phyloP scores from a whole-genome alignment of 2,329 filamentous ascomycete genomes.

The Madurella fahalii region DNA sequence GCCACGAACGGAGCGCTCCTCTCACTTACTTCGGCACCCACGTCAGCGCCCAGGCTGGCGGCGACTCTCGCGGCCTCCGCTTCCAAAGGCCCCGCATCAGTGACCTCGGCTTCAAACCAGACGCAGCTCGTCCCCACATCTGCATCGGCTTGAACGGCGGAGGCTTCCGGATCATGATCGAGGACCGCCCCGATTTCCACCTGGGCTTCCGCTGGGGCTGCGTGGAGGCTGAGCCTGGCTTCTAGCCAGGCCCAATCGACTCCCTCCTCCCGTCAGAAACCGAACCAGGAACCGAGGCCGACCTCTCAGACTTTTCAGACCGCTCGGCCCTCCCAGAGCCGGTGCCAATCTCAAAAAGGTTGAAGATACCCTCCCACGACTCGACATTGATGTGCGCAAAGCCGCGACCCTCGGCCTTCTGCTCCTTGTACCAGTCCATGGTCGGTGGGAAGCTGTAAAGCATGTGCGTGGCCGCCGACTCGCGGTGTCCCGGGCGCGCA shows the following conservation, averaged over 20 bases:
- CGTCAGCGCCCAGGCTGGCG: too few species aligned
- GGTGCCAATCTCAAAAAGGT: conserved; percentile 12
- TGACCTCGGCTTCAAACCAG: too few species aligned
- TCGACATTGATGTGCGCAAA: conserved; percentile 47
- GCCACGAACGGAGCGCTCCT: too few species aligned
- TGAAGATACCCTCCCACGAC: conserved; percentile 41
- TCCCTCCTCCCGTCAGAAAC: neutral
- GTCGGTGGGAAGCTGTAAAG: conserved; percentile 45
- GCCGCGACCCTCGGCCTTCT: conserved; percentile 43
- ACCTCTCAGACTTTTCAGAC: neutral
- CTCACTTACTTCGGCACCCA: too few species aligned
- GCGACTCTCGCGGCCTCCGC: too few species aligned
- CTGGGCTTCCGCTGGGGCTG: too few species aligned
- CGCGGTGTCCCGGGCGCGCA: conserved; percentile 12
- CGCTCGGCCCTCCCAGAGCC: conserved; percentile 4
- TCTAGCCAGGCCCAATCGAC: neutral
- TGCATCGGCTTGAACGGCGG: too few species aligned
- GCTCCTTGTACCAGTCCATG: conserved; percentile 48
- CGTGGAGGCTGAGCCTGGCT: neutral
- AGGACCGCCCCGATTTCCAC: too few species aligned
- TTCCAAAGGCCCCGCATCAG: too few species aligned
- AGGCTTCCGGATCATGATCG: too few species aligned
- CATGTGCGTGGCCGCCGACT: conserved; percentile 27
- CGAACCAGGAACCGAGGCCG: neutral
- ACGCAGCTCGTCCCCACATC: too few species aligned